Evolutionary conservation across 129 eudicot species (phyloP).

Genomic region (Artemisia tridentata): DNA sequence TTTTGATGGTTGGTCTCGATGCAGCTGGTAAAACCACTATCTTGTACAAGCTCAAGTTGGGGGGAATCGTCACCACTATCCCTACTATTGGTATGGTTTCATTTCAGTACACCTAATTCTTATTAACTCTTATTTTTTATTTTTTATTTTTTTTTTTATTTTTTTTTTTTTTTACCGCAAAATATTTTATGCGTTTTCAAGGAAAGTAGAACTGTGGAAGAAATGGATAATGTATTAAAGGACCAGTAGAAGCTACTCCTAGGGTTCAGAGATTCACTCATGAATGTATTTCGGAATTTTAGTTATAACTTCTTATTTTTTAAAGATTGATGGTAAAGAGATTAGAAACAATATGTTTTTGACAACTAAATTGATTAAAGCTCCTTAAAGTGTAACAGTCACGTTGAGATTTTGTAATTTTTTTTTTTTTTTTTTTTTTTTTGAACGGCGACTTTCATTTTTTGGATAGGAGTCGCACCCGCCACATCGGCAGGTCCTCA

Average conservation of each 20-base stretch:
- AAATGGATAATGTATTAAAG: not conserved
- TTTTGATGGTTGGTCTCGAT: slow-evolving; percentile 43
- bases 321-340: too few relatives aligned
- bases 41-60: slow-evolving; percentile 39
- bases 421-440: too few relatives aligned
- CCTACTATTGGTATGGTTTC: slow-evolving; percentile 37
- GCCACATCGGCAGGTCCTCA: too few relatives aligned
- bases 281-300: too few relatives aligned
- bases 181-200: not conserved
- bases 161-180: not conserved
- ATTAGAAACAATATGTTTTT: too few relatives aligned
- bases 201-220: not conserved
- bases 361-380: too few relatives aligned
- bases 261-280: too few relatives aligned
- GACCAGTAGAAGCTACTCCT: not conserved
- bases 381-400: too few relatives aligned
- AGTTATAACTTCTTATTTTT: too few relatives aligned
- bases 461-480: too few relatives aligned
- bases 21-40: slow-evolving; percentile 47
- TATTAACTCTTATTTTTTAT: not conserved
- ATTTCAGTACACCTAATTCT: not conserved
- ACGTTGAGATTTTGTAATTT: too few relatives aligned
- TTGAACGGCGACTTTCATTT: too few relatives aligned
- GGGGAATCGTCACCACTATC: slow-evolving; percentile 41
- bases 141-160: not conserved